These are phyloP conservation scores for Euryodendron excelsum DNA, from an alignment of 148 eudicot species.

Conservation along the genomic window DNA sequence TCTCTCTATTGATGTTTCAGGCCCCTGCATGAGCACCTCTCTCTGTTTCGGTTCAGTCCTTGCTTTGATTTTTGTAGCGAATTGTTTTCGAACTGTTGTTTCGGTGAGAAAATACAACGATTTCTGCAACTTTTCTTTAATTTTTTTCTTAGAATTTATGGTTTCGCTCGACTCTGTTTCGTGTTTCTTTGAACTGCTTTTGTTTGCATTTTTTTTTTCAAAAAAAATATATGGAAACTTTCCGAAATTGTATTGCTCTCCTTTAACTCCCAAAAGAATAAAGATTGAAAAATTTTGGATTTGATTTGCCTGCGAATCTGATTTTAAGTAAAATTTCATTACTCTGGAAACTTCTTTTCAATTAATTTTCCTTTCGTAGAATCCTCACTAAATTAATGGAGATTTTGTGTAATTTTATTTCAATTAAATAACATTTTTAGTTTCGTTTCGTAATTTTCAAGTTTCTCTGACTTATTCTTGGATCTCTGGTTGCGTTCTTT, in stretches of 20 bases:
- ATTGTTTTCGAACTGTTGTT: neutral
- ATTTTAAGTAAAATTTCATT: neutral
- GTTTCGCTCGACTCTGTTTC: neutral
- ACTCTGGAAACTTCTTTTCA: neutral
- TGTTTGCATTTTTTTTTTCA: neutral
- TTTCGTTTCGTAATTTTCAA: conserved; percentile 10
- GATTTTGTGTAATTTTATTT: neutral
- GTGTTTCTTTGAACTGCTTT: neutral
- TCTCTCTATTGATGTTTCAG: too few species aligned
- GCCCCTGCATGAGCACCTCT: too few species aligned
- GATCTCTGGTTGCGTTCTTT: neutral
- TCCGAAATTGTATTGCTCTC: neutral
- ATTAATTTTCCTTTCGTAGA: neutral
- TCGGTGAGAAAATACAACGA: neutral
- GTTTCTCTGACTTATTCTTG: conserved; percentile 9
- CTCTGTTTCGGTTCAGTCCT: neutral
- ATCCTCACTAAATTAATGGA: too few species aligned
- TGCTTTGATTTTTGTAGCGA: neutral
- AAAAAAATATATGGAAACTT: neutral
- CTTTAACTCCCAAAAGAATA: neutral
- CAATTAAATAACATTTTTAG: neutral
- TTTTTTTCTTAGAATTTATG: neutral
- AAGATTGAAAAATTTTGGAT: neutral
- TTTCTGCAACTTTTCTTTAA: too few species aligned
- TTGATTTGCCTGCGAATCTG: neutral